phyloP scores from a whole-genome alignment of 176 grass and related monocot species.

The Oryza longistaminata region DNA sequence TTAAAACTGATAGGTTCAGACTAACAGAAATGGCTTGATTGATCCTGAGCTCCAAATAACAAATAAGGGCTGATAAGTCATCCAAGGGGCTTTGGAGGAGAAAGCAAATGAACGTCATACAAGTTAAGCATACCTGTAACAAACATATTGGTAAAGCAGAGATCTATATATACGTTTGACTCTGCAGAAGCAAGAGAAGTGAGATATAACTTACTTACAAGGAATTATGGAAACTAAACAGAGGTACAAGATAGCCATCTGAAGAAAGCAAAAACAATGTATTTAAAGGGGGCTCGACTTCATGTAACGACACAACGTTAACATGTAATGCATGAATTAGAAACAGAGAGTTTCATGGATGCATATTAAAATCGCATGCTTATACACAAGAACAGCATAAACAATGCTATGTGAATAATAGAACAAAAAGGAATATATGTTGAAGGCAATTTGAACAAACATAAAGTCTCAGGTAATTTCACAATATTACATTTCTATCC shows the following conservation, averaged over 20 bases:
- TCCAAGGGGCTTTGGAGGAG: neutral
- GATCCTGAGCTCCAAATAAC: neutral
- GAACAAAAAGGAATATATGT: neutral
- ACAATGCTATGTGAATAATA: neutral
- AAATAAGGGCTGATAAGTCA: neutral
- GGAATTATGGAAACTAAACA: neutral
- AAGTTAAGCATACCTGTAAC: neutral
- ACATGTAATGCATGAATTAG: slow-evolving; percentile 4
- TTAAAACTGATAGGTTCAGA: slow-evolving; percentile 20
- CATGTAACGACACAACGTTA: neutral
- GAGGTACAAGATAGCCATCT: neutral
- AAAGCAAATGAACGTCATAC: neutral
- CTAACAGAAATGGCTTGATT: neutral
- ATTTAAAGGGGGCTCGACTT: too few species aligned
- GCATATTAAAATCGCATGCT: neutral
- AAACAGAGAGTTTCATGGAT: neutral
- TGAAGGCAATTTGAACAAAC: neutral
- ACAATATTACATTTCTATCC: slow-evolving; percentile 16
- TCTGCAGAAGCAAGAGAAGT: neutral
- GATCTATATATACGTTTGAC: neutral
- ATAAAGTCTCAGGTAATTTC: slow-evolving; percentile 8
- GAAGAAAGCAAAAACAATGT: neutral
- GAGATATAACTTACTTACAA: neutral
- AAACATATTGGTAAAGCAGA: neutral
- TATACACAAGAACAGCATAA: slow-evolving; percentile 2